Evolutionary conservation across 2,329 filamentous ascomycete genomes (phyloP).

Genomic region (Colletotrichum noveboracense): DNA sequence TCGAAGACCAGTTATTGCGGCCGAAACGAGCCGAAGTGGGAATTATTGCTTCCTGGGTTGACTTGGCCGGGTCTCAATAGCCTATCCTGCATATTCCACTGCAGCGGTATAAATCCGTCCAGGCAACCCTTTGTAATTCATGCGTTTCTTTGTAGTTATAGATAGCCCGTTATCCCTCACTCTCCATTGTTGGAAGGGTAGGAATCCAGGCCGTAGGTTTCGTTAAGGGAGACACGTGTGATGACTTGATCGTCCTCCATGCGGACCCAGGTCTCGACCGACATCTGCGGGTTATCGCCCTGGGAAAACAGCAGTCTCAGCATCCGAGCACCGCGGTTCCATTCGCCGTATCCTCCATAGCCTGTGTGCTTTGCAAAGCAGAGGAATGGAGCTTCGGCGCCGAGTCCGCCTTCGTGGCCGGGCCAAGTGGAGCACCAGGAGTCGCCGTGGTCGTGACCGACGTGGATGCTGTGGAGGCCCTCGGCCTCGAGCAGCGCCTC

Average conservation of each 20-base stretch:
- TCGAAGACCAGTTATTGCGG: not conserved
- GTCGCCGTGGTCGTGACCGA: slow-evolving; percentile 63
- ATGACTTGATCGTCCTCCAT: slow-evolving; percentile 60
- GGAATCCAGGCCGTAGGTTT: slow-evolving; percentile 61
- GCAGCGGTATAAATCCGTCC: not conserved
- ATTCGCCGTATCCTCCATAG: slow-evolving; percentile 73
- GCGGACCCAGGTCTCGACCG: slow-evolving; percentile 64
- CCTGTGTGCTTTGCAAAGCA: slow-evolving; percentile 71
- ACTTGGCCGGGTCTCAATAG: not conserved
- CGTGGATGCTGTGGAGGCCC: slow-evolving; percentile 54
- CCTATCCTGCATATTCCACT: not conserved
- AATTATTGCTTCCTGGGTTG: not conserved
- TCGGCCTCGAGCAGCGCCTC: slow-evolving; percentile 50
- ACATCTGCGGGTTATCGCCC: slow-evolving; percentile 41
- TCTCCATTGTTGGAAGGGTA: slow-evolving; percentile 44
- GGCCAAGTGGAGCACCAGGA: slow-evolving; percentile 46
- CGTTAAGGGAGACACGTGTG: slow-evolving; percentile 60
- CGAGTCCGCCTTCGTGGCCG: slow-evolving; percentile 13
- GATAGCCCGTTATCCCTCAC: not conserved
- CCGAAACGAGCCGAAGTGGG: not conserved
- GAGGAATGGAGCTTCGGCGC: slow-evolving; percentile 41
- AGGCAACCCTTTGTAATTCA: not conserved
- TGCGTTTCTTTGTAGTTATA: not conserved
- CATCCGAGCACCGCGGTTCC: slow-evolving; percentile 62
- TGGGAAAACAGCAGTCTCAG: slow-evolving; percentile 22